Conservation (phyloP, 2,329 filamentous ascomycete genomes). For the Colletotrichum sp. region DNA sequence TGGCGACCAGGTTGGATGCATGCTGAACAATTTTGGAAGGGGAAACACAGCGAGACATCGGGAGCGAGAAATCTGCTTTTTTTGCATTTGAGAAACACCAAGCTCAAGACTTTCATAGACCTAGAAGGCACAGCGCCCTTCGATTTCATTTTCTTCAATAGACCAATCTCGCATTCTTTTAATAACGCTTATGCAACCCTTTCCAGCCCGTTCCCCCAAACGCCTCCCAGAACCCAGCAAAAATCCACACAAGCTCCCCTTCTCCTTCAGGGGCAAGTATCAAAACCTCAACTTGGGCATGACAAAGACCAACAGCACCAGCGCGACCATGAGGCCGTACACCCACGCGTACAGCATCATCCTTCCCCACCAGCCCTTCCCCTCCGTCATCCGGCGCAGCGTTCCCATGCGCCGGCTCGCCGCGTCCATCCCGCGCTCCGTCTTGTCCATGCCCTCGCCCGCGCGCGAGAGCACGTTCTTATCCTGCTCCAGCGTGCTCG, state of each 20-base stretch:
- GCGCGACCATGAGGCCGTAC: constrained; percentile 78
- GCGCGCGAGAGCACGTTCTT: constrained; percentile 76
- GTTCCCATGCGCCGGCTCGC: constrained; percentile 80
- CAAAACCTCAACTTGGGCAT: constrained; percentile 88
- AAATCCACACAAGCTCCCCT: neutral
- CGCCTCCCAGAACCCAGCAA: neutral
- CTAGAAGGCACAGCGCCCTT: neutral
- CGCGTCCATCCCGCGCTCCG: constrained; percentile 75
- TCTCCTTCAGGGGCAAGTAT: constrained; percentile 18
- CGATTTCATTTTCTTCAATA: neutral
- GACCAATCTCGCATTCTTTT: neutral
- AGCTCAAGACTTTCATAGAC: neutral
- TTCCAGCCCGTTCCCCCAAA: neutral
- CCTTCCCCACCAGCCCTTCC: constrained; percentile 84
- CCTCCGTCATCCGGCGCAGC: constrained; percentile 82
- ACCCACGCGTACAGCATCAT: constrained; percentile 87
- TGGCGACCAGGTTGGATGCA: neutral
- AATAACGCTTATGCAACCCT: neutral
- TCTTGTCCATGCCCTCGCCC: constrained; percentile 77
- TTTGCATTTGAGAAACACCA: neutral
- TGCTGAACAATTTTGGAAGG: neutral
- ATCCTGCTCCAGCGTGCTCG: constrained; percentile 71
- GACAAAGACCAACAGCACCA: constrained; percentile 82
- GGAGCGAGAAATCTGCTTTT: neutral
- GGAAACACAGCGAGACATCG: neutral